Evolutionary conservation across 2,329 filamentous ascomycete species (phyloP), one percentile per base, ranked within the genome.

Genomic region (Aspergillus awamori): DNA sequence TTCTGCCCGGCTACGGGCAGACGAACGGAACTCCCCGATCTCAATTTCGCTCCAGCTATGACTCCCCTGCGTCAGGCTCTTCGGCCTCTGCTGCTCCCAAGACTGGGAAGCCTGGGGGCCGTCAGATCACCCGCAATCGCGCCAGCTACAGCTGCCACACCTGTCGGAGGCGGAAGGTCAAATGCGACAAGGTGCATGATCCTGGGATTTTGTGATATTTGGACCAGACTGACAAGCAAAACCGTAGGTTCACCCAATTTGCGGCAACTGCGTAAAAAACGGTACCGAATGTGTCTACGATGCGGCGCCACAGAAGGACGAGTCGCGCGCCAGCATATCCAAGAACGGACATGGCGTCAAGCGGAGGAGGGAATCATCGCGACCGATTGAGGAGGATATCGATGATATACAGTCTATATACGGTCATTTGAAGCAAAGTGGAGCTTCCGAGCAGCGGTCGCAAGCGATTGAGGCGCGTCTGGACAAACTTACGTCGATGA

Each of bases 51-150:
- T 22, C 62, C 24, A 47, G 38, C 24, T 57, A 61, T 11, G 48
- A 62, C 26, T 38, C 61, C 8, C 15, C 60, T 20, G 55, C 45
- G 10, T 49, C 59, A 11, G 49, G 58, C 10, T 58, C 59, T 39
- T 41, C 61, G 13, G 11, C 60, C 5, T 55, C 63, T n/a, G 53
- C 54, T 13, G 48, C 36, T 13, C 38, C 52, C 15, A 61, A 47
- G 43, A 48, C 61, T 13, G 51, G 54, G 26, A 69, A 75, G 26
- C 66, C 64, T 4, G 63, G 68, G 38, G 72, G 72, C 45, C 79
- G 79, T 54, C 79, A 81, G 58, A 82, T 82, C 55, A 82, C 80
- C 39, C 77, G 80, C 17, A 81, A 79, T 51, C 77, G 80, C 53
- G 74, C 77, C 36, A 81, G 79, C 64, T 81, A 81, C 64, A 80